Evolutionary conservation across 305 asterid genomes (phyloP).

Genomic region (Rubia balearica): DNA sequence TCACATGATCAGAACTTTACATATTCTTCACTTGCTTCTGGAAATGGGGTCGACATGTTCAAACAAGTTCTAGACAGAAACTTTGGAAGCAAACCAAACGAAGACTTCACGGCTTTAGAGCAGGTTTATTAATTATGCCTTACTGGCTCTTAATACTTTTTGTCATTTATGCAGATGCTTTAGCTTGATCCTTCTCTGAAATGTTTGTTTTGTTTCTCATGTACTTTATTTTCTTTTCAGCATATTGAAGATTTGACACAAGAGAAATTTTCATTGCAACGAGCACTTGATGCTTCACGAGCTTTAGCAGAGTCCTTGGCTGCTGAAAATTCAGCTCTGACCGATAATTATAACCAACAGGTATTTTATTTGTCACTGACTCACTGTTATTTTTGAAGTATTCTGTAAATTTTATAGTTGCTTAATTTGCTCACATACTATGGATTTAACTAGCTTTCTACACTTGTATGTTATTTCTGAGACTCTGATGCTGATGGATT

Average conservation of each 20-base stretch:
- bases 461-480: not conserved
- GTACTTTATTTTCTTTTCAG: slow-evolving; percentile 33
- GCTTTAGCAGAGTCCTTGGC: slow-evolving; percentile 86
- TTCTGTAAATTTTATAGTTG: not conserved
- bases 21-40: slow-evolving; percentile 35
- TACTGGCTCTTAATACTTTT: not conserved
- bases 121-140: slow-evolving; percentile 43
- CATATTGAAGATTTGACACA: slow-evolving; percentile 97
- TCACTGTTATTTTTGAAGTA: slow-evolving; percentile 11
- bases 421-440: not conserved
- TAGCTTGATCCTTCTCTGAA: not conserved
- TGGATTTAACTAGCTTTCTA: not conserved
- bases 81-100: slow-evolving; percentile 46
- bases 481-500: not conserved
- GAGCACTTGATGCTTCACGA: slow-evolving; percentile 92
- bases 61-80: slow-evolving; percentile 35
- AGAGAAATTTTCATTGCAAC: slow-evolving; percentile 95
- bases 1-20: slow-evolving; percentile 37
- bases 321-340: slow-evolving; percentile 88
- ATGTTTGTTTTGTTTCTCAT: not conserved
- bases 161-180: not conserved
- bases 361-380: slow-evolving; percentile 34
- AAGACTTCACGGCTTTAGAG: slow-evolving; percentile 90
- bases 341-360: slow-evolving; percentile 91
- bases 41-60: slow-evolving; percentile 42